Percentiles rank a stretch among this genome's conserved stretches.
phyloP scores from a whole-genome alignment of 169 alveolate genomes.

The Cyclospora cayetanensis region DNA sequence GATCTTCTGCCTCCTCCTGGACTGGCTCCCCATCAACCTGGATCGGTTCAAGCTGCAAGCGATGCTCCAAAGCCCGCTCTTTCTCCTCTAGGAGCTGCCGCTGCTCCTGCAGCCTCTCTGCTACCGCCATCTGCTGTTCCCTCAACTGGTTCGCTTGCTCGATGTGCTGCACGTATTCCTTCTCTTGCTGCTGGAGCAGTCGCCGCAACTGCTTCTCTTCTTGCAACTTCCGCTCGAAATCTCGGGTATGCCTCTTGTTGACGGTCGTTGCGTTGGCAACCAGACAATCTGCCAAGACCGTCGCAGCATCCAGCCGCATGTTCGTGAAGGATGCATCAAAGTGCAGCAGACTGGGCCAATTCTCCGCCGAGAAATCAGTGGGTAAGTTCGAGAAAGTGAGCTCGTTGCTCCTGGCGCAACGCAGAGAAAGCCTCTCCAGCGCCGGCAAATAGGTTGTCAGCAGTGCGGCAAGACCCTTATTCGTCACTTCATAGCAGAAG shows the following conservation, averaged over 20 bases:
- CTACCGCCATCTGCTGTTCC: constrained; percentile 63
- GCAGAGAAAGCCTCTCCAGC: constrained; percentile 83
- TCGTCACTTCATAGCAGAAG: constrained; percentile 87
- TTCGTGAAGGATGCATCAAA: constrained; percentile 86
- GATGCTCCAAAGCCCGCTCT: constrained; percentile 31
- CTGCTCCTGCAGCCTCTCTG: constrained; percentile 66
- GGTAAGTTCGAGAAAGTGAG: constrained; percentile 84
- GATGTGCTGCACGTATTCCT: constrained; percentile 53
- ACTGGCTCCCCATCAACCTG: constrained; percentile 53
- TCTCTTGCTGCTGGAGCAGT: constrained; percentile 50
- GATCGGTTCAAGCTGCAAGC: constrained; percentile 55
- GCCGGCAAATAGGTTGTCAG: constrained; percentile 86
- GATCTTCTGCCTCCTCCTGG: constrained; percentile 35
- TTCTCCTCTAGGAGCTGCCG: constrained; percentile 11
- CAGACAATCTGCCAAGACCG: constrained; percentile 83
- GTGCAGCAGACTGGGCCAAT: constrained; percentile 86
- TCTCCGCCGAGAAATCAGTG: constrained; percentile 76
- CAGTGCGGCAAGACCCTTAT: constrained; percentile 86
- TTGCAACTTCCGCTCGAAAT: constrained; percentile 58
- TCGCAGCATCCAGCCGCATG: constrained; percentile 85
- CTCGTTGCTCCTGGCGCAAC: constrained; percentile 85
- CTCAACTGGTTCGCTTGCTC: constrained; percentile 21
- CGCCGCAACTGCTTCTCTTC: constrained; percentile 67
- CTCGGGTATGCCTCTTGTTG: constrained; percentile 63
- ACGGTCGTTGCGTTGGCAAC: constrained; percentile 77